A percentile compares a stretch with the other conserved stretches of the same genome.
phyloP scores from a whole-genome alignment of 208 protist species.

The Trypanosoma boissoni region DNA sequence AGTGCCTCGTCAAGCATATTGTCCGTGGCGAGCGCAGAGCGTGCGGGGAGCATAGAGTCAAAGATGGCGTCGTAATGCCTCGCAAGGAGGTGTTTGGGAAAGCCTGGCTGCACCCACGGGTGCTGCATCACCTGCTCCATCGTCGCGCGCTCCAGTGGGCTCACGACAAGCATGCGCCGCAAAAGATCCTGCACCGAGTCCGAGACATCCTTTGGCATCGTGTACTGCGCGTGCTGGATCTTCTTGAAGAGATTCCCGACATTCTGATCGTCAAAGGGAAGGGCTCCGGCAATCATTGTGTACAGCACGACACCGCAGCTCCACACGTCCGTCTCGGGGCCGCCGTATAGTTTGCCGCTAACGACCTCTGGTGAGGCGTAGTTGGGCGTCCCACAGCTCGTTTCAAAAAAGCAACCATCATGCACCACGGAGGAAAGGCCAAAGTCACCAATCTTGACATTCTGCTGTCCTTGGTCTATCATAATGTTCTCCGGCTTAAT shows the following conservation, averaged over 20 bases:
- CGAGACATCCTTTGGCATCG: conserved; percentile 47
- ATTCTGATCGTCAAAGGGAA: conserved; percentile 82
- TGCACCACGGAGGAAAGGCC: conserved; percentile 77
- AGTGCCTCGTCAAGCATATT: conserved; percentile 57
- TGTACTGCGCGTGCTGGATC: conserved; percentile 71
- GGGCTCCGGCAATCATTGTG: conserved; percentile 72
- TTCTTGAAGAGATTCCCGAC: conserved; percentile 64
- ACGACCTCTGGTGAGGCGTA: conserved; percentile 87
- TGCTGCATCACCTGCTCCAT: conserved; percentile 90
- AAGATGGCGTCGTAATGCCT: conserved; percentile 68
- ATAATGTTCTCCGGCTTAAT: conserved; percentile 92
- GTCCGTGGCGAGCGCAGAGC: conserved; percentile 27
- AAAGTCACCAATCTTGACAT: conserved; percentile 86
- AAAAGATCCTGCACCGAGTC: conserved; percentile 51
- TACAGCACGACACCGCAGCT: conserved; percentile 88
- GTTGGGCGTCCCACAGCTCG: conserved; percentile 85
- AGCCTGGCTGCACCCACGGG: conserved; percentile 65
- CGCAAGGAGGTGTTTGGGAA: conserved; percentile 60
- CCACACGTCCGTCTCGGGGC: conserved; percentile 83
- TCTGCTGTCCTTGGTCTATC: conserved; percentile 56
- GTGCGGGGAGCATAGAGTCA: conserved; percentile 57
- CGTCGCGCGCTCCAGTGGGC: conserved; percentile 81
- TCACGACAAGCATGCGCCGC: conserved; percentile 64
- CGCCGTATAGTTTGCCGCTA: conserved; percentile 65
- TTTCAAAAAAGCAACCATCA: conserved; percentile 82